These are phyloP conservation scores for Amniculicola lignicola DNA, from an alignment of 495 filamentous ascomycete species.

Conservation along the genomic window DNA sequence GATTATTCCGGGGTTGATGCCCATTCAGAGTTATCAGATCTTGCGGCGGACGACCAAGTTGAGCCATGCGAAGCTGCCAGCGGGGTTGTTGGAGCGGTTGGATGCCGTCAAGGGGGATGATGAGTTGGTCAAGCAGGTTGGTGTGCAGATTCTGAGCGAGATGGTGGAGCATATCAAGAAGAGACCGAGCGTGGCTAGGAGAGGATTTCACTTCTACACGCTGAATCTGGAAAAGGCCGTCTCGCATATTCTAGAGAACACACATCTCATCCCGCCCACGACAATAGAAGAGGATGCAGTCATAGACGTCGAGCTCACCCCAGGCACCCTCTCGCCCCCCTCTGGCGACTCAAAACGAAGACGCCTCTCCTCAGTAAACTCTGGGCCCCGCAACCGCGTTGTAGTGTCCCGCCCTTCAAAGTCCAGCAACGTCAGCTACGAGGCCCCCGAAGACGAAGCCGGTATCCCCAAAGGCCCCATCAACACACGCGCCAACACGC, in stretches of 20 bases:
- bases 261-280: constrained; percentile 66
- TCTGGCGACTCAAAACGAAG: constrained; percentile 27
- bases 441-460: constrained; percentile 64
- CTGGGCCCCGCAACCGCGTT: constrained; percentile 75
- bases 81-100: constrained; percentile 62
- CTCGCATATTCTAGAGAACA: constrained; percentile 83
- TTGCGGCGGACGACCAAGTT: constrained; percentile 93
- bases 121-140: constrained; percentile 76
- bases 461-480: constrained; percentile 57
- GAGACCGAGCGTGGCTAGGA: constrained; percentile 53
- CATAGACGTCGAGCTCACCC: constrained; percentile 50
- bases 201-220: constrained; percentile 96
- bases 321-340: constrained; percentile 35
- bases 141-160: constrained; percentile 65
- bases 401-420: constrained; percentile 60
- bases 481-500: constrained; percentile 70
- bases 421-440: constrained; percentile 55
- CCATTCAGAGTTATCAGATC: constrained; percentile 95
- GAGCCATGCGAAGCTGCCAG: constrained; percentile 79
- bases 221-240: constrained; percentile 96
- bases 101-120: constrained; percentile 84
- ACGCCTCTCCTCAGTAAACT: constrained; percentile 48
- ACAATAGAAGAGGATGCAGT: constrained; percentile 41
- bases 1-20: constrained; percentile 95
- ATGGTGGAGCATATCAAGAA: constrained; percentile 67